Base-by-base conservation (phyloP, 768 basidiomycete species). In the Pisolithus orientalis region DNA sequence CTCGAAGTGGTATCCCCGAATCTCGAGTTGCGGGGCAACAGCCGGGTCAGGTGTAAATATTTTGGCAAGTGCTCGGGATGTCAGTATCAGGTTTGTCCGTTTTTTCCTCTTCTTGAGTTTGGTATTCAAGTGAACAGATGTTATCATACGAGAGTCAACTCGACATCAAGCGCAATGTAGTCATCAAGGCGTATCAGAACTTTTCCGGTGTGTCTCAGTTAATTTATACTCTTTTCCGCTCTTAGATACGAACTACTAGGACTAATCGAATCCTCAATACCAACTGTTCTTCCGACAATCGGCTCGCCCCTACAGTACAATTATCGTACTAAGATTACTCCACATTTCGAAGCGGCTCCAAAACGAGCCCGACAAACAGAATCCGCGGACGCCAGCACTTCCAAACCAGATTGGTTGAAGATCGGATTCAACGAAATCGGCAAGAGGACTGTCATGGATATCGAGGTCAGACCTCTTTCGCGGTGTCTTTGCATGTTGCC, bases 281-380 rank as follows among this genome's bases (percentile, higher is more conserved):
- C 95, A 7, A 49, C 66, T 0, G 82, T 93, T 17, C 76, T 78
- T 38, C 69, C 83, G 0, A 96, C 94, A 0, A 83, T 93, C 6
- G 79, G 82, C n/a, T 93, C 90, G 0, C 96, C 95, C 0, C 74
- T 90, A 46, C 83, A 94, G 50, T 97, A 95, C 65, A 81, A 78
- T 48, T 99, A 99, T 66, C 83, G 95, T 31, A 99, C 96, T 2
- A 99, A 99, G 71, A 84, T 99, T 49, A 97, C 96, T 0, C 96
- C 96, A 0, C 96, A 99, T 65, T 98, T 98, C 55, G 90, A 94
- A 24, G 79, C 84, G 0, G 84, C 92, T 0, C 78, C 80, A 1
- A 82, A 75, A 50, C 71, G 64, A 45, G 61, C 65, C 37, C 58
- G 62, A n/a, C 48, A 13, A 37, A 42, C 50, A 17, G 49, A 47